Evolutionary conservation across 1,139 yeast species (phyloP).

Genomic region (Blastobotrys niveus): DNA sequence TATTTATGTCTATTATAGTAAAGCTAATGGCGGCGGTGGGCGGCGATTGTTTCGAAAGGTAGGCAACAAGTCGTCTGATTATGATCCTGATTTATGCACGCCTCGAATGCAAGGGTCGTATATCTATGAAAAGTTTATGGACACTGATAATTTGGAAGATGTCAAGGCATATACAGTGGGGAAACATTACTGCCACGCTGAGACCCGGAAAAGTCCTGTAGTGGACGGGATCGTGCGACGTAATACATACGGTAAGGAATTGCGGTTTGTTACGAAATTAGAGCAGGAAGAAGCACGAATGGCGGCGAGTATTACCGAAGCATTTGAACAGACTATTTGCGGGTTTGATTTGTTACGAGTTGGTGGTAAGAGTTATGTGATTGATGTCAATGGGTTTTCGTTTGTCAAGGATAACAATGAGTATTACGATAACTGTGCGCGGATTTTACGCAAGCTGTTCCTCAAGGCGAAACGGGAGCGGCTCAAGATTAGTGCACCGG

Average conservation of each 20-base stretch:
- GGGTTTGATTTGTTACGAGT: slow-evolving; percentile 94
- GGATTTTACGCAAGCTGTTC: slow-evolving; percentile 70
- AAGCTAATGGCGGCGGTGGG: slow-evolving; percentile 94
- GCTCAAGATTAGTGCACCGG: slow-evolving; percentile 20
- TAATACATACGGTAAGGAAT: slow-evolving; percentile 96
- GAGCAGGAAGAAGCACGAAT: slow-evolving; percentile 67
- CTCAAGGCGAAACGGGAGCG: slow-evolving; percentile 53
- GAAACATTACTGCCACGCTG: slow-evolving; percentile 86
- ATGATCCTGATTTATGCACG: slow-evolving; percentile 66
- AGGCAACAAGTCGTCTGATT: slow-evolving; percentile 95
- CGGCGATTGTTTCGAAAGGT: slow-evolving; percentile 88
- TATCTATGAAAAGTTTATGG: slow-evolving; percentile 93
- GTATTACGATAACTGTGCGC: slow-evolving; percentile 81
- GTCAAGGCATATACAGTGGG: slow-evolving; percentile 99
- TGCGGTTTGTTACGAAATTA: slow-evolving; percentile 79
- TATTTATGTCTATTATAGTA: slow-evolving; percentile 85
- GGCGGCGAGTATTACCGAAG: slow-evolving; percentile 69
- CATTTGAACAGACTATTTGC: slow-evolving; percentile 92
- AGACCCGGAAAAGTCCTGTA: slow-evolving; percentile 96
- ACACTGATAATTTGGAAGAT: slow-evolving; percentile 96
- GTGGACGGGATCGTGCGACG: slow-evolving; percentile 98
- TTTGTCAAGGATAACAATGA: slow-evolving; percentile 89
- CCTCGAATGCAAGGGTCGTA: slow-evolving; percentile 91
- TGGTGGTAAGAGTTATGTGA: slow-evolving; percentile 81
- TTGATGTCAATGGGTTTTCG: slow-evolving; percentile 97